A percentile compares a stretch with the other conserved stretches of the same genome.
Evolutionary conservation across 371 early-diverging fungal species (phyloP).

Genomic region (Circinella minor): DNA sequence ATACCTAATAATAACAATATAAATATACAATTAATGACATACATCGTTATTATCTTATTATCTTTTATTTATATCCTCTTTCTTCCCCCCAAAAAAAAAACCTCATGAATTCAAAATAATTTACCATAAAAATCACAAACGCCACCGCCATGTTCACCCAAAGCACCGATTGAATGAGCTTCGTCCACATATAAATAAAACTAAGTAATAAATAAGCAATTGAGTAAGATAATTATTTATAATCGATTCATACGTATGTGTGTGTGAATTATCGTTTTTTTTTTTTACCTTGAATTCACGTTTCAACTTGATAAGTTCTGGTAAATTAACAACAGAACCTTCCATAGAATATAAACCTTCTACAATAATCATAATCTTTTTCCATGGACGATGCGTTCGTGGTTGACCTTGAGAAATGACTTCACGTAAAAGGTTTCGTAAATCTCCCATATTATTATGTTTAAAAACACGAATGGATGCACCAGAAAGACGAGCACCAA

Average conservation of each 20-base stretch:
- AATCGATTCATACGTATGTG: too few relatives aligned
- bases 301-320: slow-evolving; percentile 92
- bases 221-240: too few relatives aligned
- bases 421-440: slow-evolving; percentile 90
- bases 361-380: slow-evolving; percentile 98
- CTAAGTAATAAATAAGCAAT: slow-evolving; percentile 22
- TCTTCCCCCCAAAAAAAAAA: too few relatives aligned
- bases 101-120: not conserved
- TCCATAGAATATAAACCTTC: slow-evolving; percentile 99
- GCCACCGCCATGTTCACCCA: slow-evolving; percentile 92
- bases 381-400: slow-evolving; percentile 98
- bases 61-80: too few relatives aligned
- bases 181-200: slow-evolving; percentile 98
- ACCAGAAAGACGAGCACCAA: slow-evolving; percentile 94
- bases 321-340: slow-evolving; percentile 92
- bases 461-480: slow-evolving; percentile 96
- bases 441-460: slow-evolving; percentile 89
- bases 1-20: slow-evolving; percentile 61
- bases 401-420: slow-evolving; percentile 99
- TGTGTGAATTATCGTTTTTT: too few relatives aligned
- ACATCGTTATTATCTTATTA: not conserved
- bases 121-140: slow-evolving; percentile 90
- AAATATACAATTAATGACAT: too few relatives aligned
- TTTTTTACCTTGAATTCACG: slow-evolving; percentile 88
- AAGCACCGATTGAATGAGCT: slow-evolving; percentile 98